Evolutionary conservation across 495 filamentous ascomycete genomes (phyloP), one percentile per base, ranked within the genome.

Genomic region (Thozetella sp.): DNA sequence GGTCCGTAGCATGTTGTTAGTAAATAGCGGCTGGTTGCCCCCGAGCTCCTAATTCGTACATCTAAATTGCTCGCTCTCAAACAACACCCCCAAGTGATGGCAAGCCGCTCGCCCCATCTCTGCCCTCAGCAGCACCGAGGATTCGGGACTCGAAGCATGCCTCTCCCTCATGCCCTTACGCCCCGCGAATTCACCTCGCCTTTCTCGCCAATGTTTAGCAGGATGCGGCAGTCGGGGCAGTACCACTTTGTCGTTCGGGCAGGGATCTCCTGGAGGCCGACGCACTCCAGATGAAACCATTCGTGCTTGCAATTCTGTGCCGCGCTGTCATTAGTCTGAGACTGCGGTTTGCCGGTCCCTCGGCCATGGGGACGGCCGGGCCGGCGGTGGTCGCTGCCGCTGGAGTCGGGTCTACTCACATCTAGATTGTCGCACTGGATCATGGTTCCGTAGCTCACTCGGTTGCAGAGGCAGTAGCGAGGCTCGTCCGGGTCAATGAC

Each of bases 271-370:
- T 81, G 79, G 34, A 98, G 76, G 24, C 88, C 91, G 37, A 98
- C 89, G 62, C 94, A 98, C 58, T 88, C 85, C 23, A 98, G 86
- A 71, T 98, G 94, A 76, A 98, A 98, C 94, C 94, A 97, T 76
- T 96, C 92, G 57, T 81, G 77, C 59, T 85, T 79, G 73, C 90
- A 93, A 79, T 90, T 73, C 70, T 70, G 68, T 64, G 27, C 30
- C 12, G 34, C n/a, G 53, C 20, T n/a, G 3, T n/a, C 53, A 57
- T 40, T 63, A 68, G 60, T 59, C 43, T 66, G 30, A 53, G 23
- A 13, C 24, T 59, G 20, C 53, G 27, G 50, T 24, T 43, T 58
- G 25, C 53, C 53, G 52, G 43, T 43, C 53, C 20, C 45, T 50
- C 19, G 53, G 51, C 22, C 56, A 58, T 25, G 57, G 56, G 59